Percentiles rank a stretch among this genome's conserved stretches.
Evolutionary conservation across 2,329 filamentous ascomycete genomes (phyloP).

Genomic region (Scytalidium lignicola): DNA sequence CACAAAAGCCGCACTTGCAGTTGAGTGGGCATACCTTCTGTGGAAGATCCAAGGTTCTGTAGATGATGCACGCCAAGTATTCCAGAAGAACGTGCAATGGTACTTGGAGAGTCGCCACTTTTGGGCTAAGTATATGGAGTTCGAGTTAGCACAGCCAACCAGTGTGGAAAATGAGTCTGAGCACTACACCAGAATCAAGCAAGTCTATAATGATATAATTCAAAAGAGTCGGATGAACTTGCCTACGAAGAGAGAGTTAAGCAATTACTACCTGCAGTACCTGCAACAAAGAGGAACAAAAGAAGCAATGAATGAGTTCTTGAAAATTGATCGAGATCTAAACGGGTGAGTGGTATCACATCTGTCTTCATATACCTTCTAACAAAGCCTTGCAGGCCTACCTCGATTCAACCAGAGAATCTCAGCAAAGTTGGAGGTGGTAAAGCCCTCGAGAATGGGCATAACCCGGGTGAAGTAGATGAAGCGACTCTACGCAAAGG

Average conservation of each 20-base stretch:
- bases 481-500: conserved; percentile 36
- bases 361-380: not conserved
- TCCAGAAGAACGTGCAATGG: conserved; percentile 74
- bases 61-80: conserved; percentile 78
- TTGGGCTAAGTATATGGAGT: conserved; percentile 84
- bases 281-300: conserved; percentile 78
- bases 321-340: conserved; percentile 77
- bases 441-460: conserved; percentile 37
- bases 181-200: conserved; percentile 70
- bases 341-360: conserved; percentile 59
- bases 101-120: conserved; percentile 83
- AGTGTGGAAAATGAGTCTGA: conserved; percentile 56
- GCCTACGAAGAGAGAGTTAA: conserved; percentile 67
- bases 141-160: conserved; percentile 81
- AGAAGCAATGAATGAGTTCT: conserved; percentile 79
- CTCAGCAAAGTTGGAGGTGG: conserved; percentile 29
- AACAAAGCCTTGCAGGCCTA: conserved; percentile 29
- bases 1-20: conserved; percentile 80
- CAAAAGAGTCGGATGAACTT: conserved; percentile 65
- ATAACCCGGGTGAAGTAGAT: conserved; percentile 35
- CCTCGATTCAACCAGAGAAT: conserved; percentile 35
- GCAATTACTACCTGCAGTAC: conserved; percentile 74
- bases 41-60: conserved; percentile 82
- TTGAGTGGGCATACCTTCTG: conserved; percentile 79
- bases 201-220: conserved; percentile 71